Base-by-base conservation (phyloP, 2,329 filamentous ascomycete species). In the Aspergillus candidus region DNA sequence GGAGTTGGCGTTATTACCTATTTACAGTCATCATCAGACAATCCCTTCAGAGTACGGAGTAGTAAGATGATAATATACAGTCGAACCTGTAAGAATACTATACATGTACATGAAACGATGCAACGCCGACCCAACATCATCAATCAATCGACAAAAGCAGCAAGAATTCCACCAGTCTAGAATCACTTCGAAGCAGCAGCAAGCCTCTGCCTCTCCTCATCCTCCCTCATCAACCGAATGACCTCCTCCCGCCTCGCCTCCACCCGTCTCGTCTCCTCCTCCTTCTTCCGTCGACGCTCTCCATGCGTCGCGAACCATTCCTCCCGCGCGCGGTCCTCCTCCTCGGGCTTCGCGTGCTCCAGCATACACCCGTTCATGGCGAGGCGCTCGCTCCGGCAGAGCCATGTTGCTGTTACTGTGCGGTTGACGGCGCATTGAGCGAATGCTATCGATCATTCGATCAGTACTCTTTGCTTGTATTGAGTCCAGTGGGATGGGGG, bases 351-450 rank as follows among this genome's bases (percentile, higher is more conserved):
- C 43, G 91, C 90, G 71, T 94, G 85, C 44, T 76, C 69, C 55
- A 90, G 76, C 89, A 98, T 96, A 73, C 93, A 98, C 49, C 74
- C 76, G 71, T 98, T 98, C 93, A 98, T 98, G 31, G 77, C 75
- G 50, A 84, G 82, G 59, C 89, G 85, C 61, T 90, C 78, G 38
- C 77, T 70, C 42, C 88, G 84, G 73, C 93, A 98, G 41, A 82
- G 79, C 74, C 93, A 96, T 11, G 89, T 85, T 46, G 93, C 86
- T 44, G 84, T 89, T 57, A 97, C 80, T 5, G 90, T 97, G 53
- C 88, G 86, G 62, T 84, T 83, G 39, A 84, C 77, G 41, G 90
- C 90, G 75, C 93, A 98, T 54, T 84, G 82, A 46, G 93, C 93
- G 65, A 98, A 98, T 49, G 86, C 91, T 96, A 56, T 18, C 41